Evolutionary conservation across 139 green algal genomes (phyloP), one percentile per base, ranked within the genome.

Genomic region (Deuterostichococcus epilithicus): DNA sequence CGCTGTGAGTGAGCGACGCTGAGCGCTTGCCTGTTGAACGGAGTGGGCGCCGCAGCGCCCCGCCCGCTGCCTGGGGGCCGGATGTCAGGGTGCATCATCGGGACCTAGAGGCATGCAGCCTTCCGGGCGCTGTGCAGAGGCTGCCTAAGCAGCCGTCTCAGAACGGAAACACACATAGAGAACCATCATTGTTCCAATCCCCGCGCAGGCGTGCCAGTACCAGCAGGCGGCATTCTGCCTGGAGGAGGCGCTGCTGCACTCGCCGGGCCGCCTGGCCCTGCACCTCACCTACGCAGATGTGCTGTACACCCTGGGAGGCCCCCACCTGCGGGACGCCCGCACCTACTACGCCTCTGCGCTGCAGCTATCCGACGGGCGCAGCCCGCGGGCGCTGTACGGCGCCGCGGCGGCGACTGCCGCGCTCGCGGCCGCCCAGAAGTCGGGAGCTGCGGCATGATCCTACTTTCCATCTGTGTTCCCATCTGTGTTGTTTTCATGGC

Each of bases 171-270:
- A 71, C 22, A 35, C 18, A 13, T 71, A 23, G 13, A 13, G 28
- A 22, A 20, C 18, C 28, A 38, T 71, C 13, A 18, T 28, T 63
- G 22, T 18, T 22, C 47, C 47, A 63, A 23, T 66, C 39, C 2
- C 2, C 28, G n/a, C 68, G 73, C 80, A 93, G 87, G 68, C 75
- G 32, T 78, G 84, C 30, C 85, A 92, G 81, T 95, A 90, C 84
- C 82, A 84, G n/a, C 90, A 97, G 77, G 93, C 92, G 0, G 85
- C 88, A 0, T 94, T 93, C 76, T 97, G 92, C 86, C 85, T 90
- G 36, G 93, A 97, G 78, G 93, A 97, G 88, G 79, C 97, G 28
- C 73, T 97, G n/a, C 82, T 94, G 81, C 86, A 91, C 44, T 65
- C 77, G 6, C 87, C 92, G 0, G 65, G 35, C 63, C 80, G 88